phyloP scores from a whole-genome alignment of 139 green algal species.

The Desmodesmus armatus region DNA sequence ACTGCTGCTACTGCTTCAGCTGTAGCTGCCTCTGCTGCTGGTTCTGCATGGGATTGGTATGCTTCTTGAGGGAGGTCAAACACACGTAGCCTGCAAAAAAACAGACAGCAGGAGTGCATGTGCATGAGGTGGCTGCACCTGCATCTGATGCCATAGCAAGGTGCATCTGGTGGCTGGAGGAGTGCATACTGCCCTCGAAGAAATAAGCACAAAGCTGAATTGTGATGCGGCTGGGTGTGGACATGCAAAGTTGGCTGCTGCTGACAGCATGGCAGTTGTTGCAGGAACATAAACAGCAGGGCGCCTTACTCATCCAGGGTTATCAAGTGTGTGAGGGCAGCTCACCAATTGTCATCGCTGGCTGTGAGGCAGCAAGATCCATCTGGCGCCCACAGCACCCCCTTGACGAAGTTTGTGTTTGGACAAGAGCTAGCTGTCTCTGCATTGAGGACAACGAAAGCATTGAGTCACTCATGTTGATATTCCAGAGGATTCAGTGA shows the following conservation, averaged over 20 bases:
- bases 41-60: no score
- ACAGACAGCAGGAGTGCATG: background rate
- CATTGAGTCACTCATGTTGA: no score
- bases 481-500: no score
- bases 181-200: background rate
- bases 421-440: constrained; percentile 33
- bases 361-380: constrained; percentile 82
- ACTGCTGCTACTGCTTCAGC: background rate
- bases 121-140: no score
- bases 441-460: no score
- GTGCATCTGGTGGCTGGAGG: background rate
- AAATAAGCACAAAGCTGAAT: background rate
- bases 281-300: no score
- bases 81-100: constrained; percentile 69
- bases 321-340: background rate
- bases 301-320: no score
- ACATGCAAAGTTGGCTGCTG: no score
- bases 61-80: constrained; percentile 78
- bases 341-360: constrained; percentile 81
- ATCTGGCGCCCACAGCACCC: constrained; percentile 86
- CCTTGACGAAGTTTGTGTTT: constrained; percentile 85
- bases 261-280: no score
- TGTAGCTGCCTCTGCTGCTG: background rate
- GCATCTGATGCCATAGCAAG: no score
- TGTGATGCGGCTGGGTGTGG: no score